Conservation (phyloP, 2,329 filamentous ascomycete genomes). For the Botryosphaeria dothidea region DNA sequence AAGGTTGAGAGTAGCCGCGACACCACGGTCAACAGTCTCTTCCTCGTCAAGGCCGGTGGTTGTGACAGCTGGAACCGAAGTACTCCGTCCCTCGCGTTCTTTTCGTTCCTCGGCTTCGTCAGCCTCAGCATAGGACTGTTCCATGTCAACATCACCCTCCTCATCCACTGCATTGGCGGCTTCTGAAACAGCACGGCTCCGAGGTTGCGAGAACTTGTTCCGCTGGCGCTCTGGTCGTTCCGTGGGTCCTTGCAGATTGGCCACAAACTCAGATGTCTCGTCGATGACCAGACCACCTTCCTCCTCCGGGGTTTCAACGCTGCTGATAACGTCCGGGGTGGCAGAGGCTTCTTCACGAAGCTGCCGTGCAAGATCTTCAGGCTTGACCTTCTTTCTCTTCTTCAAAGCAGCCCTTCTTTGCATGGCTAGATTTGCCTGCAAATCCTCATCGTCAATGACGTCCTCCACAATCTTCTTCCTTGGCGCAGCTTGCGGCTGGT, state of each 20-base stretch:
- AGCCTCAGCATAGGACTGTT: slow-evolving; percentile 52
- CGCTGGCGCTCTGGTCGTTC: slow-evolving; percentile 45
- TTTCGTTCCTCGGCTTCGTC: slow-evolving; percentile 51
- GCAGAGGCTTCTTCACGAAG: slow-evolving; percentile 64
- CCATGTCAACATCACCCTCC: slow-evolving; percentile 57
- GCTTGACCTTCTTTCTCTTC: slow-evolving; percentile 83
- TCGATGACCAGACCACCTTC: slow-evolving; percentile 82
- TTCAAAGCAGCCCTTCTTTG: slow-evolving; percentile 83
- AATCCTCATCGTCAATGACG: slow-evolving; percentile 87
- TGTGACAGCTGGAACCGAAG: slow-evolving; percentile 54
- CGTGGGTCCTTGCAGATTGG: slow-evolving; percentile 72
- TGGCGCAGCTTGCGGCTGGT: slow-evolving; percentile 44
- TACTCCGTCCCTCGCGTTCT: slow-evolving; percentile 45
- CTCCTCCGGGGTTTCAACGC: slow-evolving; percentile 58
- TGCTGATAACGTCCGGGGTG: slow-evolving; percentile 54
- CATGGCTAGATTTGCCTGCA: slow-evolving; percentile 82
- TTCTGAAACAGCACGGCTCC: slow-evolving; percentile 23
- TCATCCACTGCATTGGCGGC: slow-evolving; percentile 37
- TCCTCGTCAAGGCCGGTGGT: slow-evolving; percentile 82
- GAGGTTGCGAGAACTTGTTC: slow-evolving; percentile 37
- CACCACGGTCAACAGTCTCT: slow-evolving; percentile 72
- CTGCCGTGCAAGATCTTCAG: slow-evolving; percentile 83
- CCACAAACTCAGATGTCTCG: slow-evolving; percentile 92
- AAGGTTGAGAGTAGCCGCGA: slow-evolving; percentile 80
- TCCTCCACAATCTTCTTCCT: slow-evolving; percentile 64